Evolutionary conservation across 805 yeast species (phyloP).

Genomic region (Starmera pachycereana): DNA sequence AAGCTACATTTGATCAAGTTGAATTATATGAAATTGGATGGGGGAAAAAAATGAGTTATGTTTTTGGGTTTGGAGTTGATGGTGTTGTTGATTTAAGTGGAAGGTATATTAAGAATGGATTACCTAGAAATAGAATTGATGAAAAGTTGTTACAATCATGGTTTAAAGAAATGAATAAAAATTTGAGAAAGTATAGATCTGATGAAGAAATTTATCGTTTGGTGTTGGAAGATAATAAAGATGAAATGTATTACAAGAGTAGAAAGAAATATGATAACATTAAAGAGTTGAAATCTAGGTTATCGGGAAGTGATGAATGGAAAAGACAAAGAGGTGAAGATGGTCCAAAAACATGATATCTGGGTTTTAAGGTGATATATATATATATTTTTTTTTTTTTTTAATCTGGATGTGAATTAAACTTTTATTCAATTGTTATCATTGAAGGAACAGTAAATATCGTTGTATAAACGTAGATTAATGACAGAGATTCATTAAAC

Average conservation of each 20-base stretch:
- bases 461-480: too few relatives aligned
- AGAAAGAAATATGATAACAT: constrained; percentile 3
- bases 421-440: too few relatives aligned
- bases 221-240: constrained; percentile 27
- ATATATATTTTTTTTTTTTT: too few relatives aligned
- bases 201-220: constrained; percentile 28
- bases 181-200: constrained; percentile 19
- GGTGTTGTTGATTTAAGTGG: constrained; percentile 62
- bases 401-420: too few relatives aligned
- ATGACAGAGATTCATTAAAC: too few relatives aligned
- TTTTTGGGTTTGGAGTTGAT: constrained; percentile 52
- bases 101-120: constrained; percentile 46
- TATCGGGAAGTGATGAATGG: constrained; percentile 76
- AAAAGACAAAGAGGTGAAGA: constrained; percentile 68
- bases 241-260: constrained; percentile 20
- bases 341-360: constrained; percentile 26
- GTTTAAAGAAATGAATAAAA: constrained; percentile 27
- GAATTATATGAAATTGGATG: constrained; percentile 69
- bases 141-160: constrained; percentile 28
- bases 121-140: constrained; percentile 36
- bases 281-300: constrained; percentile 32
- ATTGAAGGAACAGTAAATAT: too few relatives aligned
- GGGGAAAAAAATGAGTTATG: constrained; percentile 92
- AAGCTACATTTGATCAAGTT: constrained; percentile 77
- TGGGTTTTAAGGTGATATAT: too few relatives aligned